These are phyloP conservation scores for Lathyrus oleraceus DNA, from an alignment of 306 rosid genomes.

Conservation along the genomic window DNA sequence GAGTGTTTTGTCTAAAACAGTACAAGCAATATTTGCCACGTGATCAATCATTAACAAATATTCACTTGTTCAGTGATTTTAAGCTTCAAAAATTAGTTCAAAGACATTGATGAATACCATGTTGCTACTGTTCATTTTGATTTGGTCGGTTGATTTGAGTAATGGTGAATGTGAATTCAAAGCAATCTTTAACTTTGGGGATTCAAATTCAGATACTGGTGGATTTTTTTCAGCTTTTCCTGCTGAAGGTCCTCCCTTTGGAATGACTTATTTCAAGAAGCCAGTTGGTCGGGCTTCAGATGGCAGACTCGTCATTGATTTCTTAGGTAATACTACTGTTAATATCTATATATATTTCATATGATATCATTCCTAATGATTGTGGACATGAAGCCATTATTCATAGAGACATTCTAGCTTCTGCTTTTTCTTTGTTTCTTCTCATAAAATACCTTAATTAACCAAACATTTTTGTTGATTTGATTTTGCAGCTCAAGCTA, in stretches of 20 bases:
- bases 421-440: too few species aligned
- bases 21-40: too few species aligned
- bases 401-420: too few species aligned
- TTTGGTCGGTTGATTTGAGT: constrained; percentile 26
- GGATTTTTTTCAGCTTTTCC: constrained; percentile 70
- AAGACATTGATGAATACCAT: neutral
- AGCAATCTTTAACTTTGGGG: constrained; percentile 43
- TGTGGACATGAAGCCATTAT: too few species aligned
- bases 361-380: constrained; percentile 17
- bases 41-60: too few species aligned
- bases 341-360: neutral
- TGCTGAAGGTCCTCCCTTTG: constrained; percentile 56
- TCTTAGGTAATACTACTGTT: constrained; percentile 65
- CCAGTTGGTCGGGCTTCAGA: constrained; percentile 80
- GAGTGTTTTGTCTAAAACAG: too few species aligned
- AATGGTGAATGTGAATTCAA: constrained; percentile 49
- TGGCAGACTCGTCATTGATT: constrained; percentile 77
- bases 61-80: neutral
- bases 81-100: constrained; percentile 34
- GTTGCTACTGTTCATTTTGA: neutral
- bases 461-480: neutral
- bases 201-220: constrained; percentile 46
- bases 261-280: constrained; percentile 66
- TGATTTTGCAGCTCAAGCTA: constrained; percentile 62
- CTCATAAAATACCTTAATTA: too few species aligned